phyloP scores from a whole-genome alignment of 345 rosid species.

The Citrus cavaleriei region DNA sequence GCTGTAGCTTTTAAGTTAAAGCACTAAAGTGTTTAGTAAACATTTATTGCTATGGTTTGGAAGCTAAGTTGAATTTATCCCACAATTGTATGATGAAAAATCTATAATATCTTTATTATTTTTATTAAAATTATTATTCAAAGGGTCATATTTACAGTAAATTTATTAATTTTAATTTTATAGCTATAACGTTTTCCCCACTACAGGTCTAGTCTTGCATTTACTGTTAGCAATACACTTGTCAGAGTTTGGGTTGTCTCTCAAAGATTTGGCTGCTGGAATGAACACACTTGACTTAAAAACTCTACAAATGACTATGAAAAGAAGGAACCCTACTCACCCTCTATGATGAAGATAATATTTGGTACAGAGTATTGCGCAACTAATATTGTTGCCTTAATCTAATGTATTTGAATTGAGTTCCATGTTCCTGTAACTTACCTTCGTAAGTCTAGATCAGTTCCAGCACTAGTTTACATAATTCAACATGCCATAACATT shows the following conservation, averaged over 20 bases:
- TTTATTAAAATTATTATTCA: too few species aligned
- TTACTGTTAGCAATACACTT: not conserved
- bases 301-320: not conserved
- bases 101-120: too few species aligned
- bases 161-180: too few species aligned
- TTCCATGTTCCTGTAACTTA: not conserved
- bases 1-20: too few species aligned
- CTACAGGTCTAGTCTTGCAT: not conserved
- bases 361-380: not conserved
- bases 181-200: too few species aligned
- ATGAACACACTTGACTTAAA: not conserved
- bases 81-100: too few species aligned
- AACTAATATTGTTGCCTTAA: not conserved
- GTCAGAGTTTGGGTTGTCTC: not conserved
- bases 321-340: not conserved
- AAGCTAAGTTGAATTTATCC: too few species aligned
- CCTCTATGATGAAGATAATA: too few species aligned
- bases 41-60: too few species aligned
- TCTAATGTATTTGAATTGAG: not conserved
- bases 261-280: too few species aligned
- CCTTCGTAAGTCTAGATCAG: not conserved
- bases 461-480: not conserved
- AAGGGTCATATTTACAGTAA: too few species aligned
- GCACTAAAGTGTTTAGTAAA: too few species aligned
- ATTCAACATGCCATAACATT: not conserved